Evolutionary conservation across 305 asterid genomes (phyloP).

Genomic region (Fraxinus velutina): DNA sequence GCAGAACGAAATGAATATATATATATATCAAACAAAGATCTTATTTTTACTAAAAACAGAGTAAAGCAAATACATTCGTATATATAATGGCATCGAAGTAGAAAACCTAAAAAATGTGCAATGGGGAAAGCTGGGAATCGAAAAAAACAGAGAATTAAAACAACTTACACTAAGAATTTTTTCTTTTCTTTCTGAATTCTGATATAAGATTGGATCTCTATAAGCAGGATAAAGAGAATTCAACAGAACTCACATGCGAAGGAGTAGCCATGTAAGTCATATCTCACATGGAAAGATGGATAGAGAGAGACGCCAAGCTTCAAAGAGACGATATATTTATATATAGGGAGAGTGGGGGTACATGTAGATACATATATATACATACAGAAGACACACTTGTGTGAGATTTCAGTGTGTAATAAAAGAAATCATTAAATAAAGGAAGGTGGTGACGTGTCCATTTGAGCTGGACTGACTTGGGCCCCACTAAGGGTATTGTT

Average conservation of each 20-base stretch:
- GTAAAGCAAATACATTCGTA: not conserved
- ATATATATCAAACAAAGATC: conserved; percentile 31
- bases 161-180: conserved; percentile 29
- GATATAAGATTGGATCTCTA: conserved; percentile 33
- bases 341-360: not conserved
- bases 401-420: conserved; percentile 21
- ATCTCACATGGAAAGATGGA: conserved; percentile 32
- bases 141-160: conserved; percentile 20
- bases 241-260: conserved; percentile 32
- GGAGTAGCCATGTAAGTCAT: conserved; percentile 27
- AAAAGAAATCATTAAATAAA: conserved; percentile 14
- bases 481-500: not conserved
- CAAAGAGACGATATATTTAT: too few relatives aligned
- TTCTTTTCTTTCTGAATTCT: not conserved
- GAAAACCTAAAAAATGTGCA: not conserved
- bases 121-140: conserved; percentile 17
- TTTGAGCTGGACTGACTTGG: conserved; percentile 26
- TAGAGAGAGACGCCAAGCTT: not conserved
- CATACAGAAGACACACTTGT: conserved; percentile 17
- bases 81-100: conserved; percentile 21
- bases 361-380: conserved; percentile 17
- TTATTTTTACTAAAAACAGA: conserved; percentile 23
- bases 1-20: not conserved
- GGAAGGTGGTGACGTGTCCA: conserved; percentile 28
- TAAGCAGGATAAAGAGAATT: conserved; percentile 24